These are phyloP conservation scores for Saccharomyces mikatae DNA, from an alignment of 805 yeast genomes.

Conservation along the genomic window DNA sequence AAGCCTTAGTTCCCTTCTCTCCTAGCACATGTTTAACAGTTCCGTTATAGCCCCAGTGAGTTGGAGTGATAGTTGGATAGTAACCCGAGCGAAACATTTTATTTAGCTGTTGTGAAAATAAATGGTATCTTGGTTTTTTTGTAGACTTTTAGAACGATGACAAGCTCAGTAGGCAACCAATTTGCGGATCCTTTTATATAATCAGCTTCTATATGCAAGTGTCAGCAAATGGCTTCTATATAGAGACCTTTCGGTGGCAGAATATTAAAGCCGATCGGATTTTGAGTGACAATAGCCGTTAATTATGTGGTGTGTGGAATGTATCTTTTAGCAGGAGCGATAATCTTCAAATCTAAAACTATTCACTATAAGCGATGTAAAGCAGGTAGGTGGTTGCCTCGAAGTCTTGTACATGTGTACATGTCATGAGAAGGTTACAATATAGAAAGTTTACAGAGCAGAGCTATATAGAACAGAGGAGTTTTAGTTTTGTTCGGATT, in stretches of 20 bases:
- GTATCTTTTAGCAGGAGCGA: neutral
- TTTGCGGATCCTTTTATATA: neutral
- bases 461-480: neutral
- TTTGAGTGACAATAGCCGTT: neutral
- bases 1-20: slow-evolving; percentile 12
- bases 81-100: neutral
- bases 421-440: neutral
- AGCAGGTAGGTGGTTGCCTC: neutral
- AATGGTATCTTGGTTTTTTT: neutral
- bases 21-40: slow-evolving; percentile 22
- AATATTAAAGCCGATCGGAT: neutral
- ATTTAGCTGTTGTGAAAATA: neutral
- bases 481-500: neutral
- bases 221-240: neutral
- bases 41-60: slow-evolving; percentile 30
- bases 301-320: neutral
- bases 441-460: neutral
- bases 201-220: neutral
- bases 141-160: neutral
- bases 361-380: neutral
- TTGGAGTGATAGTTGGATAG: slow-evolving; percentile 17
- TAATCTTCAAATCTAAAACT: neutral
- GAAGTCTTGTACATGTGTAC: neutral
- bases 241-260: neutral
- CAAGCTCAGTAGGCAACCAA: neutral